These are phyloP conservation scores for Tulasnella sp. DNA, from an alignment of 768 basidiomycete genomes.

Conservation along the genomic window DNA sequence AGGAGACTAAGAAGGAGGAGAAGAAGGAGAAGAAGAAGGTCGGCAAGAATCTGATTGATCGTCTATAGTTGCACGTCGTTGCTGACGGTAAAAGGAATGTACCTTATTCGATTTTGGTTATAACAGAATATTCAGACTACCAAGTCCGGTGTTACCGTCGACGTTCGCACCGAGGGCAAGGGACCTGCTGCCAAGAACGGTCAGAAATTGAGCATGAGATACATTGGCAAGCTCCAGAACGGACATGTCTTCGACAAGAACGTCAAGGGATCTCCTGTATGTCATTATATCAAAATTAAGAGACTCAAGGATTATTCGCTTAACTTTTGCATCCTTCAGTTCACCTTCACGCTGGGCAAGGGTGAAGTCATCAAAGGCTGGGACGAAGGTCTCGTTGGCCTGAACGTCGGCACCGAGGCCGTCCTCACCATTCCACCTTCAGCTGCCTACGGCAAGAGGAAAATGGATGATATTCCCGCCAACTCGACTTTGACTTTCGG, in stretches of 20 bases:
- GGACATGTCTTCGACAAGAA: constrained; percentile 24
- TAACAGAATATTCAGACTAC: constrained; percentile 17
- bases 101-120: neutral
- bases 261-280: constrained; percentile 32
- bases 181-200: constrained; percentile 34
- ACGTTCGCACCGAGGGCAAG: constrained; percentile 32
- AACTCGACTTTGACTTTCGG: constrained; percentile 31
- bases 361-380: constrained; percentile 37
- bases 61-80: neutral
- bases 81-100: neutral
- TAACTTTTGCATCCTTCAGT: constrained; percentile 15
- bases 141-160: constrained; percentile 31
- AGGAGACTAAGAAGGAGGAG: constrained; percentile 17
- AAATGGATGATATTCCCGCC: constrained; percentile 27
- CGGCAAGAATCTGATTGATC: neutral
- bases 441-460: constrained; percentile 26
- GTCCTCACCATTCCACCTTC: constrained; percentile 26
- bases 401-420: constrained; percentile 36
- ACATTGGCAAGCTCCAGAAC: constrained; percentile 35
- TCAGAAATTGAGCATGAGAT: constrained; percentile 34
- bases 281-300: constrained; percentile 18
- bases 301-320: neutral
- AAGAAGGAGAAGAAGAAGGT: constrained; percentile 18
- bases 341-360: constrained; percentile 30
- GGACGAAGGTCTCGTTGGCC: constrained; percentile 35